Evolutionary conservation across 2,329 filamentous ascomycete genomes (phyloP), one percentile per base, ranked within the genome.

Genomic region (Corinectria fuckeliana): DNA sequence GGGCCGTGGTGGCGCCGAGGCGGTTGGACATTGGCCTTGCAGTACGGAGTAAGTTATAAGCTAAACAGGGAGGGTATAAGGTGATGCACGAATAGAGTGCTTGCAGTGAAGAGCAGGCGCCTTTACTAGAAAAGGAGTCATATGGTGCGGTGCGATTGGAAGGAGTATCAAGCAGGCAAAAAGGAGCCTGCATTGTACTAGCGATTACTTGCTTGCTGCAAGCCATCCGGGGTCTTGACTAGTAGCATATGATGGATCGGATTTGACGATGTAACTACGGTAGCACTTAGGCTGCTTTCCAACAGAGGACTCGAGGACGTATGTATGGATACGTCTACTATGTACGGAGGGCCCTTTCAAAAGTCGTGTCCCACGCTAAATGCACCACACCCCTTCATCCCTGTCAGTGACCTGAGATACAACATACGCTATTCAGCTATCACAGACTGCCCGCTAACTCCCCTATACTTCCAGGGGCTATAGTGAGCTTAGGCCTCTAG

Each of bases 61-160:
- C 28, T 23, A 16, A 18, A 49, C 21, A 20, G 26, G 14, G 26
- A 49, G 28, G 36, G 26, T 21, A 42, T 32, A 25, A 25, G 8
- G 20, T 38, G 34, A 53, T 45, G 56, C 18, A 44, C 14, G 30
- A 36, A 16, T 36, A 18, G 50, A 38, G 42, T 45, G 23, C 25
- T 16, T 50, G 38, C 50, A 54, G 56, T 39, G 25, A 3, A 48
- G 51, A 47, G 36, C 50, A 50, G 34, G 10, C 18, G 21, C 25
- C 39, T 32, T 48, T 56, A 36, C 47, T 39, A 11, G 51, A 52
- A 60, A 42, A 41, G 48, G 58, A 42, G 54, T 44, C 39, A 41
- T 44, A 58, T 58, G 30, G 38, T 38, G 20, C 21, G 38, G 38
- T 47, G 28, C 20, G 21, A 25, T 34, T 13, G 47, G 9, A n/a